Conservation (phyloP, 176 grass and related monocot species). For the Oryza glumipatula region DNA sequence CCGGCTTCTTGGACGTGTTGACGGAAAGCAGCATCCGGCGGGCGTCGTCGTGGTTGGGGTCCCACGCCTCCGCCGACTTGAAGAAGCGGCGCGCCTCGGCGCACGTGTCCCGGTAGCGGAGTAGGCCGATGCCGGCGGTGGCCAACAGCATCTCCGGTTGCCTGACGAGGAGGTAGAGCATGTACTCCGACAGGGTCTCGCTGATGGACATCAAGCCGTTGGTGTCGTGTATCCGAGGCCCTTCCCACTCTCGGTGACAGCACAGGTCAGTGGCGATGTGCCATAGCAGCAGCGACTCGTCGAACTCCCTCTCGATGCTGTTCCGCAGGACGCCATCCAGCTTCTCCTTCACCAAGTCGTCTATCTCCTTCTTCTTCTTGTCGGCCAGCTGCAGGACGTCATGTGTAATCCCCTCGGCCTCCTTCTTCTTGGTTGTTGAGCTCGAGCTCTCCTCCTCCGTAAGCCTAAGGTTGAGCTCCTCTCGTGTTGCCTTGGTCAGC, state of each 20-base stretch:
- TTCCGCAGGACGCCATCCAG: rapidly evolving
- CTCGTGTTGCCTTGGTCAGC: neutral
- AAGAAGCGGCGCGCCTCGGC: slow-evolving; percentile 45
- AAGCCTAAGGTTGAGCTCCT: too few relatives aligned
- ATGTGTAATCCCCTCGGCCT: too few relatives aligned
- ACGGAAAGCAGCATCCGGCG: slow-evolving; percentile 30
- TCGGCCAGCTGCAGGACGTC: too few relatives aligned
- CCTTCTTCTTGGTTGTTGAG: too few relatives aligned
- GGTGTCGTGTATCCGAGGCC: rapidly evolving
- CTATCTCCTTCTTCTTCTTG: neutral
- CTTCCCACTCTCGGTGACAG: neutral
- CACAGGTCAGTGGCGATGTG: slow-evolving; percentile 53
- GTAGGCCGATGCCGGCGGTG: too few relatives aligned
- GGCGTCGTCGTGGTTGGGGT: neutral
- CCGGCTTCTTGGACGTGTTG: slow-evolving; percentile 11
- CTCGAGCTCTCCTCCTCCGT: too few relatives aligned
- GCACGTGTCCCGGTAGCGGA: slow-evolving; percentile 56
- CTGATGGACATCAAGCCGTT: rapidly evolving
- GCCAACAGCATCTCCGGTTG: slow-evolving; percentile 48
- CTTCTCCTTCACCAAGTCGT: neutral
- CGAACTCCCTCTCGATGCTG: neutral
- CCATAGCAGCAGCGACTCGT: slow-evolving; percentile 47
- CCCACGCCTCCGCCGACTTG: neutral
- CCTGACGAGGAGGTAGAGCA: slow-evolving; percentile 52
- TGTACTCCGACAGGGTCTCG: slow-evolving; percentile 46